Conservation (phyloP, 345 rosid genomes). For the Acer campestre region DNA sequence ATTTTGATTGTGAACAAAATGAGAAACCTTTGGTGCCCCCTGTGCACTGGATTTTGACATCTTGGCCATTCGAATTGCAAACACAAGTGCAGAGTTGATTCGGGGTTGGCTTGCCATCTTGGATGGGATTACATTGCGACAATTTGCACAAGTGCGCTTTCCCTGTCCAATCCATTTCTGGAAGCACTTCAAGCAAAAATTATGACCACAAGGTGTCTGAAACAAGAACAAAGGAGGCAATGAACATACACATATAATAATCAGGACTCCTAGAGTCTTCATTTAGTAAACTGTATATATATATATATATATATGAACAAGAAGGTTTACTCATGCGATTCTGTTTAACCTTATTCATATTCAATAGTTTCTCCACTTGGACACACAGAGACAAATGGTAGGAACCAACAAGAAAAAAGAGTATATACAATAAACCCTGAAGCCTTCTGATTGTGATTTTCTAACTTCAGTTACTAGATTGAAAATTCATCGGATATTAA, state of each 20-base stretch:
- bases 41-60: slow-evolving; percentile 30
- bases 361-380: no score
- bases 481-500: no score
- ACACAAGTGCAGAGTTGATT: slow-evolving; percentile 57
- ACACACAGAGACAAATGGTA: no score
- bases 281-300: no score
- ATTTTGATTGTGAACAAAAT: slow-evolving; percentile 50
- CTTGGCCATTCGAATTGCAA: slow-evolving; percentile 63
- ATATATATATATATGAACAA: neutral
- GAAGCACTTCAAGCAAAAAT: slow-evolving; percentile 75
- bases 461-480: no score
- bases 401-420: no score
- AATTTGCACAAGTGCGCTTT: slow-evolving; percentile 55
- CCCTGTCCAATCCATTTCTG: slow-evolving; percentile 58
- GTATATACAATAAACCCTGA: no score
- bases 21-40: slow-evolving; percentile 29
- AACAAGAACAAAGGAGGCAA: slow-evolving; percentile 4
- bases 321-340: neutral
- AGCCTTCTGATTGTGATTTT: no score
- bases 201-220: slow-evolving; percentile 88
- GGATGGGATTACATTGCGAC: slow-evolving; percentile 50
- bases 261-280: neutral
- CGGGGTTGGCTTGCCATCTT: slow-evolving; percentile 58
- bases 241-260: neutral
- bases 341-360: neutral